Evolutionary conservation across 2,329 filamentous ascomycete species (phyloP).

Genomic region (Phaeoacremonium minimum): DNA sequence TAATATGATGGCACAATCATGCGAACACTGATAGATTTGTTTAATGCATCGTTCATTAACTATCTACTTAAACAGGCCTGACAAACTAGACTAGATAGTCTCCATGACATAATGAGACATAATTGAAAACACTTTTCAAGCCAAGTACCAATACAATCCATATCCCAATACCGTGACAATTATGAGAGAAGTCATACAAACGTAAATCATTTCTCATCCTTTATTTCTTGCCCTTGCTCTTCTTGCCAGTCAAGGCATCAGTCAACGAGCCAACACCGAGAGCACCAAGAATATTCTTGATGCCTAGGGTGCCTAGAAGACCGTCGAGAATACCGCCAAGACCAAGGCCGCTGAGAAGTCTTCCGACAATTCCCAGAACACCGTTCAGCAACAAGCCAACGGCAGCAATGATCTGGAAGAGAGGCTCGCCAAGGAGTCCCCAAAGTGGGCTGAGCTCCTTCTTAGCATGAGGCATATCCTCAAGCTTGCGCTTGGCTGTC

Average conservation of each 20-base stretch:
- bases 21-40: too few species aligned
- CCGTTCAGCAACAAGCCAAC: constrained; percentile 79
- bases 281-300: constrained; percentile 69
- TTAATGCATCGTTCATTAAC: too few species aligned
- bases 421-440: constrained; percentile 75
- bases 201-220: not conserved
- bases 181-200: not conserved
- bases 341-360: constrained; percentile 74
- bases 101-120: too few species aligned
- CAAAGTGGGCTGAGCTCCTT: constrained; percentile 91
- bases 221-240: constrained; percentile 29
- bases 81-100: too few species aligned
- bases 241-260: constrained; percentile 38
- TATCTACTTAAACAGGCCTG: too few species aligned
- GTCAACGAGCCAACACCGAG: constrained; percentile 59
- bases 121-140: too few species aligned
- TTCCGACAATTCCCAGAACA: constrained; percentile 80
- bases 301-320: constrained; percentile 70
- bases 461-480: constrained; percentile 91
- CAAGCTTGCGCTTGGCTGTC: constrained; percentile 82
- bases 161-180: not conserved
- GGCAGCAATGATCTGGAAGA: constrained; percentile 89
- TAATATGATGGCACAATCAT: too few species aligned
- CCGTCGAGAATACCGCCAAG: constrained; percentile 78
- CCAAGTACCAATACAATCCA: not conserved